phyloP scores from a whole-genome alignment of 2,329 filamentous ascomycete species.

The Eurotiales sp. region DNA sequence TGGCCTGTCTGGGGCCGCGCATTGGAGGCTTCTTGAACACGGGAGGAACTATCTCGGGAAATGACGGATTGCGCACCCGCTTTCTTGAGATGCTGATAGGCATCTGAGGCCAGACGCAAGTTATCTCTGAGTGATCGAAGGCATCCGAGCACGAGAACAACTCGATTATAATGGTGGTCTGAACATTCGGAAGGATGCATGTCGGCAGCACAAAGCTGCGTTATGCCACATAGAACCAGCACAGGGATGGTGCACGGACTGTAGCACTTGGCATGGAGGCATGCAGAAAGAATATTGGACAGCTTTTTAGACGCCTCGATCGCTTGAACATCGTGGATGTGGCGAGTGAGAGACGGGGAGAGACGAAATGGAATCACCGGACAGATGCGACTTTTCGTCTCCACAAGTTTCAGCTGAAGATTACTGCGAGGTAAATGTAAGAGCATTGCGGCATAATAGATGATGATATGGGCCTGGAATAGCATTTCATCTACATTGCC shows the following conservation, averaged over 20 bases:
- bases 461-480: slow-evolving; percentile 37
- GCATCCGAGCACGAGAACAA: slow-evolving; percentile 33
- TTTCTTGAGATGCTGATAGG: too few relatives aligned
- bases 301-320: slow-evolving; percentile 15
- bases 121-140: slow-evolving; percentile 13
- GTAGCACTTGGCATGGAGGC: slow-evolving; percentile 17
- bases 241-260: slow-evolving; percentile 28
- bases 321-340: slow-evolving; percentile 15
- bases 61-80: too few relatives aligned
- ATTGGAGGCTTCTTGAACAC: too few relatives aligned
- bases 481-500: slow-evolving; percentile 67
- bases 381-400: slow-evolving; percentile 25
- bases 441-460: slow-evolving; percentile 56
- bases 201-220: slow-evolving; percentile 31
- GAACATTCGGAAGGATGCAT: slow-evolving; percentile 33
- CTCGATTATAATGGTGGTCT: slow-evolving; percentile 37
- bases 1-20: too few relatives aligned
- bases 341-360: slow-evolving; percentile 11
- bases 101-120: too few relatives aligned
- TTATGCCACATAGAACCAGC: slow-evolving; percentile 27
- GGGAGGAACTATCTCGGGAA: too few relatives aligned
- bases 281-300: slow-evolving; percentile 13
- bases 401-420: slow-evolving; percentile 39
- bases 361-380: slow-evolving; percentile 21
- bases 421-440: slow-evolving; percentile 73